A percentile compares a stretch with the other conserved stretches of the same genome.
These are phyloP conservation scores for Macrolepiota albuminosa DNA, from an alignment of 768 basidiomycete species.

Conservation along the genomic window DNA sequence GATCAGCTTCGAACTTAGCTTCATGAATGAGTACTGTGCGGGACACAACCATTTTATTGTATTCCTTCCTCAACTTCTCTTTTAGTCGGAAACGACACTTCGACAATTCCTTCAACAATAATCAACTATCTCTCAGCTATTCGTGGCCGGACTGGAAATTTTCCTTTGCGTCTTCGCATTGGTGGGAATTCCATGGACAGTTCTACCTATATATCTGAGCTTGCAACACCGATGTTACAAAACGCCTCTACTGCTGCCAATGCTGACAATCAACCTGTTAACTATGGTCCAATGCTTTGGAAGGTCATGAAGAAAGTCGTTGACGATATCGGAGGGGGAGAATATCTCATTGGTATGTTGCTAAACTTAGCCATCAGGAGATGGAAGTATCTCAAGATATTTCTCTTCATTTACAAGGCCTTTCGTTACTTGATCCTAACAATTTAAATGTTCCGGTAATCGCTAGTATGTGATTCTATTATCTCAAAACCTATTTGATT, in stretches of 20 bases:
- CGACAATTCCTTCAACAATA: constrained; percentile 45
- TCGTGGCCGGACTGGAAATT: constrained; percentile 38
- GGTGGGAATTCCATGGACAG: constrained; percentile 46
- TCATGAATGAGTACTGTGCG: constrained; percentile 52
- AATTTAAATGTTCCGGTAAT: constrained; percentile 27
- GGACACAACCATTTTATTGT: constrained; percentile 4
- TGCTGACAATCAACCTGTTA: constrained; percentile 41
- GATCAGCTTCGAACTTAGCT: constrained; percentile 60
- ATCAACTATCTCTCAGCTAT: constrained; percentile 57
- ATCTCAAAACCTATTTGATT: not conserved
- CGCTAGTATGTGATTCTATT: constrained; percentile 16
- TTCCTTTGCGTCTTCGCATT: constrained; percentile 41
- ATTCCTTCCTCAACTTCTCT: not conserved
- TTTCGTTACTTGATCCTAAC: constrained; percentile 37
- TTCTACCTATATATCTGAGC: constrained; percentile 37
- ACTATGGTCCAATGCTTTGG: constrained; percentile 44
- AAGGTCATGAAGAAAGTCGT: constrained; percentile 38
- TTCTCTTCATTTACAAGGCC: constrained; percentile 23
- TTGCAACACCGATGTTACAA: constrained; percentile 38
- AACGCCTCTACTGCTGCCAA: constrained; percentile 30
- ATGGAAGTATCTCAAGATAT: not conserved
- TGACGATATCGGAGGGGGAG: constrained; percentile 22
- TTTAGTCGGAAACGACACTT: constrained; percentile 48
- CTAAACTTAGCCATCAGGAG: not conserved
- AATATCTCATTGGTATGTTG: constrained; percentile 27